Conservation (phyloP, 2,329 filamentous ascomycete genomes). For the Monosporascus sp. region DNA sequence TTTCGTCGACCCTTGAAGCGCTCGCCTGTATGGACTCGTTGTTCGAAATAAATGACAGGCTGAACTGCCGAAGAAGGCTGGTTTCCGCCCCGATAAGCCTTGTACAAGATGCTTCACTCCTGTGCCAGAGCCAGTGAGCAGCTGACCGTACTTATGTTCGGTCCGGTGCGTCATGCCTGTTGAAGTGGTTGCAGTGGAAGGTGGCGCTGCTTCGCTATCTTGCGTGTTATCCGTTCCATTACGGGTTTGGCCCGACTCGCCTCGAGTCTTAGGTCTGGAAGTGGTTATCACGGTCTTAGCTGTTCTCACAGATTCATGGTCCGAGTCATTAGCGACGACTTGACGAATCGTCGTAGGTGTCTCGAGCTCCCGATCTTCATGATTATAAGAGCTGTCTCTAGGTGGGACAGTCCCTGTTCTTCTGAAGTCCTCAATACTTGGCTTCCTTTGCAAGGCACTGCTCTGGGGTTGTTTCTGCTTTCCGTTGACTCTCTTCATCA, state of each 20-base stretch:
- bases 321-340: conserved; percentile 16
- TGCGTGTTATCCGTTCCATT: background rate
- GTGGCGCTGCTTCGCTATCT: background rate
- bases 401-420: conserved; percentile 11
- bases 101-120: conserved; percentile 18
- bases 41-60: conserved; percentile 47
- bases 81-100: conserved; percentile 36
- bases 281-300: background rate
- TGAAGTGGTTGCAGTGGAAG: conserved; percentile 2
- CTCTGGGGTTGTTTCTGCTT: conserved; percentile 24
- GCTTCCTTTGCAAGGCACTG: conserved; percentile 14
- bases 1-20: conserved; percentile 42
- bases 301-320: conserved; percentile 8
- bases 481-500: conserved; percentile 52
- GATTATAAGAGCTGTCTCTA: conserved; percentile 14
- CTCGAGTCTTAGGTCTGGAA: background rate
- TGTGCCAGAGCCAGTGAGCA: conserved; percentile 1
- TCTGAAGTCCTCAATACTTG: conserved; percentile 11
- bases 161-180: conserved; percentile 16
- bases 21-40: conserved; percentile 50
- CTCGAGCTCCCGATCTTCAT: background rate
- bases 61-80: conserved; percentile 48
- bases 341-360: conserved; percentile 19
- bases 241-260: background rate
- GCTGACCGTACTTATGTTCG: background rate